Evolutionary conservation across 1,139 yeast genomes (phyloP), one percentile per base, ranked within the genome.

Genomic region (Diutina sp.): DNA sequence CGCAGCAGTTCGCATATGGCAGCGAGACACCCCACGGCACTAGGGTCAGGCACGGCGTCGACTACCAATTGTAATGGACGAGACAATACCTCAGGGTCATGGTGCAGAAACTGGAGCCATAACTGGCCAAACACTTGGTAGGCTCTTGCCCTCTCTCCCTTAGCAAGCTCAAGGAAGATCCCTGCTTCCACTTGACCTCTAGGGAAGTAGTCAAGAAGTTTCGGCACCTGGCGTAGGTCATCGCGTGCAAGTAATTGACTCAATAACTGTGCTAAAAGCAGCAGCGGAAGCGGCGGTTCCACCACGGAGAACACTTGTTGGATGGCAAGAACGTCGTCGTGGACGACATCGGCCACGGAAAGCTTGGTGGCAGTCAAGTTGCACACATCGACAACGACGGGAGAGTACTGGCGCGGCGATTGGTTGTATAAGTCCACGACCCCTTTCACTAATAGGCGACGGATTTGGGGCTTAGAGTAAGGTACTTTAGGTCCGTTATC

Each of bases 171-270:
- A 30, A 50, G 44, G 25, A 50, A 50, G 35, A 50, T 14, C 11
- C 53, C 53, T 38, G 53, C 53, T 18, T 50, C 53, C 41, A 50
- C 53, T 18, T 50, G 53, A 12, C 45, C 41, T 9, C 32, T n/a
- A 18, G 53, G 29, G 29, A 50, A 50, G 28, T 50, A 50, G 35
- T 50, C 53, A 4, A 50, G 45, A n/a, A 50, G 44, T 6, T 44
- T 44, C 3, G 53, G 53, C 41, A 50, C 44, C 11, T 32, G 51
- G 9, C 30, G 29, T 7, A 28, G 30, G 18, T 47, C 51, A 47
- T 47, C 51, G 29, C 32, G 18, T 5, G 29, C 51, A 4, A 47
- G 11, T 14, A 47, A 14, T 14, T 28, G 38, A 28, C n/a, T 18
- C 5, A 47, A 28, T 3, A 47, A 14, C 4, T 47, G 51, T 6